Conservation (phyloP, 495 filamentous ascomycete genomes). For the Durotheca rogersii region DNA sequence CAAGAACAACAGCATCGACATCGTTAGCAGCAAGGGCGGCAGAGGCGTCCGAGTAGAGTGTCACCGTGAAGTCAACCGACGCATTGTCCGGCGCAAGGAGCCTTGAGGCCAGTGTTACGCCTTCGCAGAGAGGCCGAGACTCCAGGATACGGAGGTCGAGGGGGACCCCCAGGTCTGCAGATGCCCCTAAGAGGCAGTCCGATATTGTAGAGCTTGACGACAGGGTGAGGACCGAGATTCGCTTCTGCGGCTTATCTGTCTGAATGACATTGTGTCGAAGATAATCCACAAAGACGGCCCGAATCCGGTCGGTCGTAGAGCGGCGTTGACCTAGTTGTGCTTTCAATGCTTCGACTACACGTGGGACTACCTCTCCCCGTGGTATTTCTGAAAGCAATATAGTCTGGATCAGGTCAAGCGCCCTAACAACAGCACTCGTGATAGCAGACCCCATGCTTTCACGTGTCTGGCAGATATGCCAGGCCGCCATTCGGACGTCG, state of each 20-base stretch:
- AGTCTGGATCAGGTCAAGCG: constrained; percentile 40
- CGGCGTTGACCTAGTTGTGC: constrained; percentile 22
- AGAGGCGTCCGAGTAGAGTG: constrained; percentile 62
- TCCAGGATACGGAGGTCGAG: constrained; percentile 63
- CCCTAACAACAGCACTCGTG: constrained; percentile 49
- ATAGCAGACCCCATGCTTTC: constrained; percentile 65
- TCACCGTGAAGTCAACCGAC: constrained; percentile 39
- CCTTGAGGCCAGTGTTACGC: constrained; percentile 54
- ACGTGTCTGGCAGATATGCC: constrained; percentile 64
- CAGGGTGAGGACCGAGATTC: constrained; percentile 55
- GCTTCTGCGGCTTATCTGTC: constrained; percentile 21
- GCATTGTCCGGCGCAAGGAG: constrained; percentile 41
- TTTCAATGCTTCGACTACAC: constrained; percentile 32
- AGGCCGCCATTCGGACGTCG: constrained; percentile 56
- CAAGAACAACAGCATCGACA: constrained; percentile 58
- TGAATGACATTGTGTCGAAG: constrained; percentile 18
- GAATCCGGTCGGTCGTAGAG: constrained; percentile 34
- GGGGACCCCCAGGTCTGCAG: constrained; percentile 15
- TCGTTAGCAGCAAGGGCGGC: constrained; percentile 50
- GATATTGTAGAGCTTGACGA: constrained; percentile 63
- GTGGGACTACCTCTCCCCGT: constrained; percentile 34
- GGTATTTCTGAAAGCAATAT: constrained; percentile 29
- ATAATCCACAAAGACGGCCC: constrained; percentile 36
- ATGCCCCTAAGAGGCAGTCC: constrained; percentile 29
- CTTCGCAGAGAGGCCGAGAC: constrained; percentile 66